Base-by-base conservation (phyloP, 108 stramenopile species). In the Aureococcus anophagefferens region DNA sequence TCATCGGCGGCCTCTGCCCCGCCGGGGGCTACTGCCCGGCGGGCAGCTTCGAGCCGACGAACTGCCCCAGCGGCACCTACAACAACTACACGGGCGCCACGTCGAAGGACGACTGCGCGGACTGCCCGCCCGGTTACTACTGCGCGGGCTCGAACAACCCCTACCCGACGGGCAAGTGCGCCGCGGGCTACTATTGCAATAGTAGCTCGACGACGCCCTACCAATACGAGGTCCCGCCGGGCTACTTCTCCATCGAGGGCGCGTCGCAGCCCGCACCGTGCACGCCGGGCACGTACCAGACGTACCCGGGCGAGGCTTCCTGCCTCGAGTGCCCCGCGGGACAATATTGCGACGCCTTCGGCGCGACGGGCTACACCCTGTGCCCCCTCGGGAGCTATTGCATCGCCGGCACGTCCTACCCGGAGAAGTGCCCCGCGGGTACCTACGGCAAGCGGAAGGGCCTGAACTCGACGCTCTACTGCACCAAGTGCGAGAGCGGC, bases 111-210 rank as follows among this genome's bases (percentile, higher is more conserved):
- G 83, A 77, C 44, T 84, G 83, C 70, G 44, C 70, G 37, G n/a
- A 62, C 0, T 87, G 86, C 70, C 62, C 78, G 25, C 74, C 68
- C 14, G 85, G 85, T 3, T 73, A 69, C 71, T 84, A 82, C 76
- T 86, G 85, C 62, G 69, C 72, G 29, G 83, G 77, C 13, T 70
- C 79, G 14, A 35, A 45, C n/a, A 66, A 78, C 35, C 71, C 84
- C 0, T 51, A 4, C 30, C 80, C 70, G 34, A 66, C 65, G 25
- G 74, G 75, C 32, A 66, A 33, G n/a, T 85, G 84, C 63, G 33
- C 32, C 18, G 37, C 80, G 13, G 84, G 84, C 30, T 71, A 81
- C 37, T 78, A 71, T n/a, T n/a, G n/a, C n/a, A n/a, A n/a, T n/a
- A n/a, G n/a, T n/a, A n/a, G n/a, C n/a, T n/a, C n/a, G n/a, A n/a